Evolutionary conservation across 2,329 filamentous ascomycete species (phyloP), one percentile per base, ranked within the genome.

Genomic region (Paecilomyces dactylethromorphus): DNA sequence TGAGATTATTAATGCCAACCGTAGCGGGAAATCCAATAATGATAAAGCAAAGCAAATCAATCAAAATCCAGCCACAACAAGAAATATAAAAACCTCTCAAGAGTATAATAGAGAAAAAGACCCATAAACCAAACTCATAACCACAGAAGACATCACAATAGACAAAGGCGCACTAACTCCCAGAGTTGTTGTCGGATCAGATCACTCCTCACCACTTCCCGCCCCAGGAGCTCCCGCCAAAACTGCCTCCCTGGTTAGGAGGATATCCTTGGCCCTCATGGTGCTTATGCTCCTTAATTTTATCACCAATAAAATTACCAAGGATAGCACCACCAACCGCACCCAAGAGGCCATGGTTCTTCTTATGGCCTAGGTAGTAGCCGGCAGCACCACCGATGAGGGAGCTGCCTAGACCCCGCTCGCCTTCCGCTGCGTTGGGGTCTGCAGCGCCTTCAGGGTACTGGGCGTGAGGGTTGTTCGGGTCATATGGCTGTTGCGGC

Each of bases 361-460:
- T 80, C 63, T 82, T 76, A 68, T 84, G 83, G 18, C 84, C 84
- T 5, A 82, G 74, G 62, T 81, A 80, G 62, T 80, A 81, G 1
- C 84, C 84, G 3, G 83, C 81, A 3, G 82, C 76, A 51, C 81
- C 83, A 51, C 84, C 84, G 13, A 79, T 81, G 3, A 85, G 69
- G 2, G 83, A 79, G 53, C 84, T 82, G 65, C 82, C 79, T 4
- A 86, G 72, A 39, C 83, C 84, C 58, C 84, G 80, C 61, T 86
- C 84, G 54, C 78, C 81, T 54, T 83, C 81, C 54, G 74, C 61
- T 39, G 78, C 78, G 45, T 76, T 78, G 15, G 77, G 65, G 35
- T 77, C 78, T 59, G 76, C 63, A 26, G 54, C 64, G 35, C 61
- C 62, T 24, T 58, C 58, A 11, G 59, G 60, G n/a, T 55, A 50